These are phyloP conservation scores for Pseudonectria foliicola DNA, from an alignment of 2,329 filamentous ascomycete species.

Conservation along the genomic window DNA sequence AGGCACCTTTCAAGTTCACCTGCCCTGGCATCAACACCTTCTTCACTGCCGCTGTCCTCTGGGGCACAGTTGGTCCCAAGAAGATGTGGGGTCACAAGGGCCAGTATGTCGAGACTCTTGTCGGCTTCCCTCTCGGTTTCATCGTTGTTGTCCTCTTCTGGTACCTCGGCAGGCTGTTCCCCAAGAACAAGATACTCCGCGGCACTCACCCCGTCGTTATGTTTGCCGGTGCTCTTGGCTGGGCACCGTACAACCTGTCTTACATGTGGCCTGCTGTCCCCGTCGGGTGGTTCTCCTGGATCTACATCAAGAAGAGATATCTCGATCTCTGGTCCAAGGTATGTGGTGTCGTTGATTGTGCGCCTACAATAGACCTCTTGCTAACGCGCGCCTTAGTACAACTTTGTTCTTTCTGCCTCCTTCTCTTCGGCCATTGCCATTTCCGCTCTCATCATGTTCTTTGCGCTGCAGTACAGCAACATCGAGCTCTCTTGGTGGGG, in stretches of 20 bases:
- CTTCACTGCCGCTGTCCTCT: constrained; percentile 33
- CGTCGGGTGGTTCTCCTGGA: constrained; percentile 40
- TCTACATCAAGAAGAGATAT: constrained; percentile 38
- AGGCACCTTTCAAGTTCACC: constrained; percentile 29
- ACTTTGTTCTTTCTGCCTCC: constrained; percentile 41
- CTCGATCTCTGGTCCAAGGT: constrained; percentile 43
- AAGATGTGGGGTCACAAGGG: constrained; percentile 30
- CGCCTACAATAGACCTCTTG: too few relatives aligned
- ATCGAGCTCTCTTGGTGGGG: constrained; percentile 39
- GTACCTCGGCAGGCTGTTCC: constrained; percentile 27
- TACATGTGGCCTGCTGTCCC: constrained; percentile 42
- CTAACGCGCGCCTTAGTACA: constrained; percentile 27
- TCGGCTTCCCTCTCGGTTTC: constrained; percentile 35
- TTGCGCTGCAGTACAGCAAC: constrained; percentile 34
- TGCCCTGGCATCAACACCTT: constrained; percentile 34
- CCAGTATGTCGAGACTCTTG: constrained; percentile 28
- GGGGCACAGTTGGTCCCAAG: constrained; percentile 33
- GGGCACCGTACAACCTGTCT: constrained; percentile 38
- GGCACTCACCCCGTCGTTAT: constrained; percentile 37
- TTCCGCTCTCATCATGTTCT: constrained; percentile 41
- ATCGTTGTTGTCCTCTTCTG: constrained; percentile 29
- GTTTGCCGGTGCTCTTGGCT: constrained; percentile 32
- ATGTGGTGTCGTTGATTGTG: not conserved
- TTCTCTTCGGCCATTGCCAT: constrained; percentile 39
- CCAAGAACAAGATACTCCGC: constrained; percentile 25